Evolutionary conservation across 352 stramenopile species (phyloP).

Genomic region (Pythium insidiosum): DNA sequence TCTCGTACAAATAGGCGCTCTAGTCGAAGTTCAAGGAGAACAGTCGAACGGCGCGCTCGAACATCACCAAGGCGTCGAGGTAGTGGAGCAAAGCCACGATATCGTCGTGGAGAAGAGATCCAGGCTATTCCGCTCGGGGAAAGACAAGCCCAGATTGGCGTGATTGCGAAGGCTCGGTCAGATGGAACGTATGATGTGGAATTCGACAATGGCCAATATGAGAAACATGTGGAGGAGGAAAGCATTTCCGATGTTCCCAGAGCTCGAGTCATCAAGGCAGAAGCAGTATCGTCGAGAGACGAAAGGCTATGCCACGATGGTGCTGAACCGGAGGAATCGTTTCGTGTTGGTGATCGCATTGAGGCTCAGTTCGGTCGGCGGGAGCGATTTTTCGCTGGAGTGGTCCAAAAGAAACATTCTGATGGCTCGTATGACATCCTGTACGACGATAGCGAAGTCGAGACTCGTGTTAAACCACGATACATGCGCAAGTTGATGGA

Average conservation of each 20-base stretch:
- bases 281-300: slow-evolving; percentile 9
- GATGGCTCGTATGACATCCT: slow-evolving; percentile 64
- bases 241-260: slow-evolving; percentile 32
- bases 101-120: slow-evolving; percentile 49
- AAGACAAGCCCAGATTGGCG: slow-evolving; percentile 36
- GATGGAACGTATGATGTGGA: slow-evolving; percentile 62
- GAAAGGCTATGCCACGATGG: no score
- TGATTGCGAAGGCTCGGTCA: slow-evolving; percentile 35
- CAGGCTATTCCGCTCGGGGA: slow-evolving; percentile 45
- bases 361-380: slow-evolving; percentile 34
- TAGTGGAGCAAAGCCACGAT: slow-evolving; percentile 22
- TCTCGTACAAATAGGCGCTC: slow-evolving; percentile 16
- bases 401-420: slow-evolving; percentile 33
- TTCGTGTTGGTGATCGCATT: slow-evolving; percentile 30
- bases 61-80: slow-evolving; percentile 1
- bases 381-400: slow-evolving; percentile 31
- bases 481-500: slow-evolving; percentile 28
- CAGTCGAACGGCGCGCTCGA: slow-evolving; percentile 20
- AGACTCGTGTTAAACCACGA: slow-evolving; percentile 36
- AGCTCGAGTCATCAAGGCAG: slow-evolving; percentile 22
- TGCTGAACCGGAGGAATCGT: slow-evolving; percentile 10
- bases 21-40: slow-evolving; percentile 22
- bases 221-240: slow-evolving; percentile 46
- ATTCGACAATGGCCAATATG: slow-evolving; percentile 45
- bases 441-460: slow-evolving; percentile 60